Base-by-base conservation (phyloP, 805 yeast genomes). In the Tetrapisispora phaffii region DNA sequence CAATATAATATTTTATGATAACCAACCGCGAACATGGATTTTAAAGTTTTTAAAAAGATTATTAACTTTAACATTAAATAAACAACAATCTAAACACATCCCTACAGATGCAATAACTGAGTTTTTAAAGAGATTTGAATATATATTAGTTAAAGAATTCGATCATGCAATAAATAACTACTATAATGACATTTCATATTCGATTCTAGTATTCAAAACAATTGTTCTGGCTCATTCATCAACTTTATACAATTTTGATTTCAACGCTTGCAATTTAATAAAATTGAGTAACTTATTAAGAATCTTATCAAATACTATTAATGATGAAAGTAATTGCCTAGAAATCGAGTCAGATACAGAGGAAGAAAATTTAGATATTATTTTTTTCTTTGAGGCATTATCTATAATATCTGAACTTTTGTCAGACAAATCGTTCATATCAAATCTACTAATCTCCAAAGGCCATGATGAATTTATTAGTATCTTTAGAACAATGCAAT, bases 311-410 rank as follows among this genome's bases (percentile, higher is more conserved):
- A 38, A 17, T 26, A 28, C 33, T 19, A n/a, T 38, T 16, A 38
- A 28, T 16, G 24, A 24, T 19, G 41, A 38, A 13, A 21, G 17
- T n/a, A 17, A 26, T 19, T 38, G 17, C 19, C 19, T 28, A 17
- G 41, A 26, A 24, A 26, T 26, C 3, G 41, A 38, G 12, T 38
- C 41, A 7, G 41, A 38, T 26, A 38, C 41, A 17, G 41, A 38
- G 26, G 41, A 38, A 28, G 41, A 38, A 26, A 38, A 38, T 12
- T 21, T 38, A 4, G 41, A 38, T 38, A 17, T 38, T 26, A 21
- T 24, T 26, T 38, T 38, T 19, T 38, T 38, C 19, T 26, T 6
- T 17, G 32, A 24, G 7, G 8, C 26, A 17, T 28, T 38, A 26
- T 17, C 32, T 26, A 17, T 38, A 26, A 26, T 38, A 19, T 26